Conservation (phyloP, 768 basidiomycete species). For the Austroboletus eburneus region DNA sequence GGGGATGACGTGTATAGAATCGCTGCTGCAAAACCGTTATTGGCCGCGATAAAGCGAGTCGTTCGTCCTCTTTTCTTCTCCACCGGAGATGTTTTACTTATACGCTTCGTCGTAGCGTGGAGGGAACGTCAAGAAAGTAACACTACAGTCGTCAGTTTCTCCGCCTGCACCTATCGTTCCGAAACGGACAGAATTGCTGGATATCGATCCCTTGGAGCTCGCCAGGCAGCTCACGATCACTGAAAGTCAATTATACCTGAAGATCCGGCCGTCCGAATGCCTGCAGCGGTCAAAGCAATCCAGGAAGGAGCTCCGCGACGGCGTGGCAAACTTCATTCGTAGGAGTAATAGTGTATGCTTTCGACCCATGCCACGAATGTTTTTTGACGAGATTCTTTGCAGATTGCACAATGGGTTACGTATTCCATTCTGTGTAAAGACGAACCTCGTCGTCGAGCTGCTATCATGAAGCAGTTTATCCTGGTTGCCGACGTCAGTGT, state of each 20-base stretch:
- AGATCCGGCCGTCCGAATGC: constrained; percentile 59
- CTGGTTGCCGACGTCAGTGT: constrained; percentile 54
- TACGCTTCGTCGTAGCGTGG: constrained; percentile 20
- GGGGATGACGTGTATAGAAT: constrained; percentile 37
- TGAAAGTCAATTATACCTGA: constrained; percentile 55
- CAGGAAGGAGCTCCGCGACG: constrained; percentile 40
- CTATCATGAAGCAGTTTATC: constrained; percentile 64
- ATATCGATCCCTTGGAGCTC: constrained; percentile 61
- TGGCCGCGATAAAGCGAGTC: constrained; percentile 45
- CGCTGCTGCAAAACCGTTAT: constrained; percentile 47
- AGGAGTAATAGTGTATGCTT: constrained; percentile 48
- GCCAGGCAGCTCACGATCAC: constrained; percentile 66
- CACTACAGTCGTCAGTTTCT: constrained; percentile 32
- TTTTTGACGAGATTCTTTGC: background rate
- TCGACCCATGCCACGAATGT: background rate
- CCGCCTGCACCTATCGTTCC: constrained; percentile 49
- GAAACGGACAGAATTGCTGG: constrained; percentile 49
- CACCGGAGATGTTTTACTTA: background rate
- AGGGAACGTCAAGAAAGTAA: constrained; percentile 35
- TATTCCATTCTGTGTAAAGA: constrained; percentile 52
- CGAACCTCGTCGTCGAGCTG: constrained; percentile 56
- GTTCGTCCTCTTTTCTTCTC: constrained; percentile 33
- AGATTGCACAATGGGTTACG: constrained; percentile 61
- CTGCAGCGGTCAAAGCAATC: constrained; percentile 51
- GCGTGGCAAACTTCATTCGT: constrained; percentile 54